Percentiles rank a stretch among this genome's conserved stretches.
Evolutionary conservation across 495 filamentous ascomycete genomes (phyloP).

Genomic region (Haplographium delicatum): DNA sequence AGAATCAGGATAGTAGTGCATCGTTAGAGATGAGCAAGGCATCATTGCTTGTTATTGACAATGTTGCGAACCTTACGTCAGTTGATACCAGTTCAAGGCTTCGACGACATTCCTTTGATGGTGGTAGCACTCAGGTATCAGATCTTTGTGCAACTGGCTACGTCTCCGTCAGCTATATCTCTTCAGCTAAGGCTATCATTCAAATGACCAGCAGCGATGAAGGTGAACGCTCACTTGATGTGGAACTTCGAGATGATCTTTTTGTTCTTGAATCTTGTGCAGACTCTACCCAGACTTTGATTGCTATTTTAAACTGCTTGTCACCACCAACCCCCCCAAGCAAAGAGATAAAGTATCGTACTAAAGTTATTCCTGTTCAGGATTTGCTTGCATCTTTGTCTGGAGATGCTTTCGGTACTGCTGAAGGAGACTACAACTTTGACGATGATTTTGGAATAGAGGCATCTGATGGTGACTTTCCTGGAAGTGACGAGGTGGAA

Average conservation of each 20-base stretch:
- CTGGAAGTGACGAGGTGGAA: slow-evolving; percentile 4
- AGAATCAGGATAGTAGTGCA: slow-evolving; percentile 53
- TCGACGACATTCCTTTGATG: slow-evolving; percentile 41
- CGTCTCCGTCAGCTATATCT: slow-evolving; percentile 79
- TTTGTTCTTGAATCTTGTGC: slow-evolving; percentile 92
- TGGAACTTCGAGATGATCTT: slow-evolving; percentile 78
- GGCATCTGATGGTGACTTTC: slow-evolving; percentile 5
- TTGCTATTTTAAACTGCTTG: slow-evolving; percentile 73
- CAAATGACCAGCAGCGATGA: slow-evolving; percentile 48
- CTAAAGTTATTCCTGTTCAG: slow-evolving; percentile 75
- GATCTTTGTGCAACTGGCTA: slow-evolving; percentile 67
- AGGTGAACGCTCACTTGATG: slow-evolving; percentile 61
- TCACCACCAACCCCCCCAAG: slow-evolving; percentile 77
- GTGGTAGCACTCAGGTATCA: slow-evolving; percentile 54
- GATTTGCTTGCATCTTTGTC: slow-evolving; percentile 88
- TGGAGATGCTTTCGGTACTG: slow-evolving; percentile 67
- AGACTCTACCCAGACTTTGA: slow-evolving; percentile 92
- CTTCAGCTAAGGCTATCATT: slow-evolving; percentile 63
- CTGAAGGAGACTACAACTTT: slow-evolving; percentile 52
- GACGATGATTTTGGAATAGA: slow-evolving; percentile 46
- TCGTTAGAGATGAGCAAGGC: slow-evolving; percentile 68
- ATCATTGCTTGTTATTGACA: slow-evolving; percentile 77
- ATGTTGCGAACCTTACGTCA: slow-evolving; percentile 46
- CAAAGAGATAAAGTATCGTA: slow-evolving; percentile 78
- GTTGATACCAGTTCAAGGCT: slow-evolving; percentile 24